Percentiles rank a stretch among this genome's conserved stretches.
phyloP scores from a whole-genome alignment of 192 early-diverging fungal genomes.

The Obelidium mucronatum region DNA sequence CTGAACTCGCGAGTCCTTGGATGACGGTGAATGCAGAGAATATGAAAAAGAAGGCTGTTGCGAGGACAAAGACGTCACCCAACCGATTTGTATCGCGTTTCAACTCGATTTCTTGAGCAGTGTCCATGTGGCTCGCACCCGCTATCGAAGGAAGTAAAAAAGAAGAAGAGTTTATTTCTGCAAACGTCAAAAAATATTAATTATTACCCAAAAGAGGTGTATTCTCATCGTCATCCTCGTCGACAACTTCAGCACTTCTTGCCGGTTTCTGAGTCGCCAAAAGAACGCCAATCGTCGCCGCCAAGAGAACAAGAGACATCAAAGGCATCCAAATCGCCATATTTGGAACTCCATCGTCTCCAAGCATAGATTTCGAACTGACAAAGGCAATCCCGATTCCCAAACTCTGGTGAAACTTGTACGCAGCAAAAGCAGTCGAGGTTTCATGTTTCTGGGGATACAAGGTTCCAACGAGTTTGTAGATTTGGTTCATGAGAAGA shows the following conservation, averaged over 20 bases:
- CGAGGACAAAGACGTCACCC: slow-evolving; percentile 18
- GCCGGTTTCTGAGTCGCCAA: neutral
- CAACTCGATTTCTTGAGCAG: slow-evolving; percentile 3
- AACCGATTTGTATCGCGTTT: slow-evolving; percentile 22
- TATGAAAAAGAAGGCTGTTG: slow-evolving; percentile 40
- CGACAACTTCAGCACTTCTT: neutral
- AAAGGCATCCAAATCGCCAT: slow-evolving; percentile 21
- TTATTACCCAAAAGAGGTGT: slow-evolving; percentile 21
- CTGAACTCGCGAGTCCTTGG: slow-evolving; percentile 33
- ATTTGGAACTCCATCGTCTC: slow-evolving; percentile 12
- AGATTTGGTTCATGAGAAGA: slow-evolving; percentile 40
- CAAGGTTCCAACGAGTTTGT: slow-evolving; percentile 30
- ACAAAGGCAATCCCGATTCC: slow-evolving; percentile 28
- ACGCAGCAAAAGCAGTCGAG: slow-evolving; percentile 34
- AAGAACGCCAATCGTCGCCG: slow-evolving; percentile 22
- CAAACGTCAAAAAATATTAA: too few species aligned
- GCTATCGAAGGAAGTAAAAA: too few species aligned
- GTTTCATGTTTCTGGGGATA: slow-evolving; percentile 27
- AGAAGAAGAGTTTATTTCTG: too few species aligned
- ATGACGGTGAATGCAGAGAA: slow-evolving; percentile 34
- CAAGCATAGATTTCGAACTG: slow-evolving; percentile 19
- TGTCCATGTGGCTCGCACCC: too few species aligned
- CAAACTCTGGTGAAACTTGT: slow-evolving; percentile 36
- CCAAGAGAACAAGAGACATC: neutral
- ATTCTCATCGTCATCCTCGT: neutral